Conservation (phyloP, 108 stramenopile genomes). For the Cyclotella choctawhatcheeana region DNA sequence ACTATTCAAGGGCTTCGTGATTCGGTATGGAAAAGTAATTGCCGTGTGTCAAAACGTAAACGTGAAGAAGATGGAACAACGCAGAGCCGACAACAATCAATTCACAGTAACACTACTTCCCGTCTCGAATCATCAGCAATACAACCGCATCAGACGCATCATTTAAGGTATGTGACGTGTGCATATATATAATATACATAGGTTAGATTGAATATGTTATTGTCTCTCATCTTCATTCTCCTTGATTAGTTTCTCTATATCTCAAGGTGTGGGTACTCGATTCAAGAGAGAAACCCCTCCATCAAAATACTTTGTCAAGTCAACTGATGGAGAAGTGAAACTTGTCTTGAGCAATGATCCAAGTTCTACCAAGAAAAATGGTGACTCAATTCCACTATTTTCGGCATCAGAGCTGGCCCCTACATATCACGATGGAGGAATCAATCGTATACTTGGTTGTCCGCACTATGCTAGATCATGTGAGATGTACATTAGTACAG, state of each 20-base stretch:
- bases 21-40: slow-evolving; percentile 85
- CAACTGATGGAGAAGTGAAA: slow-evolving; percentile 56
- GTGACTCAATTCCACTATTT: slow-evolving; percentile 63
- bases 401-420: slow-evolving; percentile 84
- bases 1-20: slow-evolving; percentile 88
- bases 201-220: no score
- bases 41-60: slow-evolving; percentile 54
- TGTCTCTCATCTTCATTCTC: no score
- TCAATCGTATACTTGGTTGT: slow-evolving; percentile 81
- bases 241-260: slow-evolving; percentile 30
- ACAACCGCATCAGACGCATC: slow-evolving; percentile 30
- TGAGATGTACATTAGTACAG: slow-evolving; percentile 22
- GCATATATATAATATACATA: not conserved
- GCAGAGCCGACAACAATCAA: no score
- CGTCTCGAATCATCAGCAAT: slow-evolving; percentile 1
- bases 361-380: slow-evolving; percentile 21
- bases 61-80: slow-evolving; percentile 46
- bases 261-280: slow-evolving; percentile 27
- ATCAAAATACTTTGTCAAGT: slow-evolving; percentile 71
- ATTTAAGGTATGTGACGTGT: slow-evolving; percentile 29
- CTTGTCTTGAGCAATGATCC: slow-evolving; percentile 65
- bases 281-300: slow-evolving; percentile 66
- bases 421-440: slow-evolving; percentile 81
- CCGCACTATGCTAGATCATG: slow-evolving; percentile 90
- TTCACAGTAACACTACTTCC: no score